A percentile compares a stretch with the other conserved stretches of the same genome.
Evolutionary conservation across 345 rosid genomes (phyloP).

Genomic region (Abelmoschus esculentus): DNA sequence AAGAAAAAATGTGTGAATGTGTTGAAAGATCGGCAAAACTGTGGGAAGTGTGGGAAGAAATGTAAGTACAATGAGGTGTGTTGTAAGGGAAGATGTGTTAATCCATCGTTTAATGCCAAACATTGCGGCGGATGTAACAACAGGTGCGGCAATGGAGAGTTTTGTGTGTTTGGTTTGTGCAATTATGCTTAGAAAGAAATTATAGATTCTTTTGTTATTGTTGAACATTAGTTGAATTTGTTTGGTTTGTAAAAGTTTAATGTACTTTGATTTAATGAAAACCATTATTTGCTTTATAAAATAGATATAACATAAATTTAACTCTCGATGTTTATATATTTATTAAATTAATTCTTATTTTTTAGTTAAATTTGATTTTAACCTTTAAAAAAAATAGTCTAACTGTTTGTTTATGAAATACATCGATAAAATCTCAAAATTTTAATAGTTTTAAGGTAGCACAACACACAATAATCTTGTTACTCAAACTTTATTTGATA

Average conservation of each 20-base stretch:
- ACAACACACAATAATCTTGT: too few species aligned
- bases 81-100: slow-evolving; percentile 35
- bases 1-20: slow-evolving; percentile 21
- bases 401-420: too few species aligned
- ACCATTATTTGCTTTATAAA: neutral
- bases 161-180: slow-evolving; percentile 34
- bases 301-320: too few species aligned
- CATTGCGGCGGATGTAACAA: slow-evolving; percentile 32
- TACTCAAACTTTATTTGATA: too few species aligned
- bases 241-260: neutral
- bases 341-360: too few species aligned
- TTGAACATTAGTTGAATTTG: neutral
- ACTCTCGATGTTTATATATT: too few species aligned
- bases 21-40: slow-evolving; percentile 21
- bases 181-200: slow-evolving; percentile 20
- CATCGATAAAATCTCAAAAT: too few species aligned
- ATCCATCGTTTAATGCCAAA: slow-evolving; percentile 18
- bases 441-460: too few species aligned
- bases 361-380: too few species aligned
- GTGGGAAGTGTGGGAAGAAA: slow-evolving; percentile 35
- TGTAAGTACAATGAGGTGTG: slow-evolving; percentile 35
- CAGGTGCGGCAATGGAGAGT: slow-evolving; percentile 15
- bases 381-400: too few species aligned
- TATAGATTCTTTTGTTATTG: neutral
- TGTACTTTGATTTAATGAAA: neutral